Base-by-base conservation (phyloP, 2,329 filamentous ascomycete species). In the Didymella arachidicola region DNA sequence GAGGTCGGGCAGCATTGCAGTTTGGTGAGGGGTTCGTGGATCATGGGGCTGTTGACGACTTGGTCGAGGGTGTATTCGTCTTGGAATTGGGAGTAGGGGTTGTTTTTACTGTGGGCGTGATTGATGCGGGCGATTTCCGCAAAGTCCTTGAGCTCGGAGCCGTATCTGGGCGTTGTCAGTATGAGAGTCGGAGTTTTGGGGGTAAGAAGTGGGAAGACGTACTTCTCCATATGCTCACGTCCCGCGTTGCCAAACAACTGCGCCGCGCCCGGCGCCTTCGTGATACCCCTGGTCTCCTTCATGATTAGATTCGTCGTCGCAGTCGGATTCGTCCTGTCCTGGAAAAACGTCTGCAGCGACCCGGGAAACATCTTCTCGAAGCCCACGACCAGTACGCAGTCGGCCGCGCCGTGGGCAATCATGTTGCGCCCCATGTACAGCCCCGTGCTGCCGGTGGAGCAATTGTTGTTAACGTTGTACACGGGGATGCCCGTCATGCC, bases 381-480 rank as follows among this genome's bases (percentile, higher is more conserved):
- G 4, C 94, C 95, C 19, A 98, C 87, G 1, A 98, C 93, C 60
- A 98, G 81, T 19, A 97, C 87, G 74, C 92, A 96, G 78, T 97
- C 91, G 1, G 92, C 91, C 14, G 87, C 91, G 32, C 93, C 93
- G 68, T 91, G 85, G 7, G 87, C 84, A 69, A 97, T 88, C 76
- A 96, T 84, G 52, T 89, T 92, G 32, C 93, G 84, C 2, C 86
- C 95, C 85, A 98, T 89, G 74, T 89, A 88, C 57, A 98, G 81
- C 8, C 94, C 95, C 0, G 94, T 97, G 4, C 89, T 93, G n/a
- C 94, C 95, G 0, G 94, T 98, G 4, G 91, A 92, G 84, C 94
- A 98, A 83, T 97, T 97, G 84, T 98, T 98, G 86, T 97, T 98
- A 74, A 97, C 92, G 74, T 98, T 98, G 84, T 96, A 93, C 76